A percentile compares a stretch with the other conserved stretches of the same genome.
Conservation (phyloP, 1,284 basidiomycete species). For the Leccinum cinnamomeum region DNA sequence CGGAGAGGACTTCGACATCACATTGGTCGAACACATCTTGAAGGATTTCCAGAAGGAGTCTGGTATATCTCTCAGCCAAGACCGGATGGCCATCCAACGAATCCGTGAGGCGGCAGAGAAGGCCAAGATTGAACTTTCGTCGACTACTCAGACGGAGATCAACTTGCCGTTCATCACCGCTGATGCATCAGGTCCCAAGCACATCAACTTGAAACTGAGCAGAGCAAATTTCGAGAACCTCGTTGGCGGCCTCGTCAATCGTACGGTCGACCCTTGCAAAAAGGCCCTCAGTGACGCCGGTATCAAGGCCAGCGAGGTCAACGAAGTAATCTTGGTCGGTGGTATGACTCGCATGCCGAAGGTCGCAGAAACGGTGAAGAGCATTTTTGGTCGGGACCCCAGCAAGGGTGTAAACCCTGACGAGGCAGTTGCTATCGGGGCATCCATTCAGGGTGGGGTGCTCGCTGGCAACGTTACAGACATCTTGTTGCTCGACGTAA, state of each 20-base stretch:
- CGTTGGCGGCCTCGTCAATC: conserved; percentile 80
- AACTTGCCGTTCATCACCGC: conserved; percentile 98
- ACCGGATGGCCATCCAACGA: conserved; percentile 98
- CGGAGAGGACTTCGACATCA: conserved; percentile 97
- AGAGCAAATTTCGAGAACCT: conserved; percentile 91
- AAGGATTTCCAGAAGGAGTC: conserved; percentile 94
- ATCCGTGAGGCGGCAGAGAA: conserved; percentile 99
- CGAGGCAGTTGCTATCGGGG: conserved; percentile 92
- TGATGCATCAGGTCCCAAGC: conserved; percentile 91
- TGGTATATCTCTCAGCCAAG: conserved; percentile 79
- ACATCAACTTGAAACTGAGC: conserved; percentile 90
- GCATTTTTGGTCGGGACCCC: conserved; percentile 91
- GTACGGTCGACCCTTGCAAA: conserved; percentile 96
- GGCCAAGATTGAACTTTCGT: conserved; percentile 98
- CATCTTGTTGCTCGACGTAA: conserved; percentile 95
- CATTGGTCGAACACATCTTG: conserved; percentile 86
- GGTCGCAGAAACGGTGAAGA: conserved; percentile 88
- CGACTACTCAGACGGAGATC: conserved; percentile 91
- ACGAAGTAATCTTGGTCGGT: conserved; percentile 97
- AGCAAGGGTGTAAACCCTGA: conserved; percentile 98
- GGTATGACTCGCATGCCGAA: conserved; percentile 98
- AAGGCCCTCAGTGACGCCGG: conserved; percentile 93
- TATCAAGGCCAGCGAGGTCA: conserved; percentile 88
- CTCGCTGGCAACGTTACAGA: conserved; percentile 96
- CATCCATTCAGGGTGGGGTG: conserved; percentile 94